phyloP scores from a whole-genome alignment of 768 basidiomycete species.

The Chalciporus chontae region DNA sequence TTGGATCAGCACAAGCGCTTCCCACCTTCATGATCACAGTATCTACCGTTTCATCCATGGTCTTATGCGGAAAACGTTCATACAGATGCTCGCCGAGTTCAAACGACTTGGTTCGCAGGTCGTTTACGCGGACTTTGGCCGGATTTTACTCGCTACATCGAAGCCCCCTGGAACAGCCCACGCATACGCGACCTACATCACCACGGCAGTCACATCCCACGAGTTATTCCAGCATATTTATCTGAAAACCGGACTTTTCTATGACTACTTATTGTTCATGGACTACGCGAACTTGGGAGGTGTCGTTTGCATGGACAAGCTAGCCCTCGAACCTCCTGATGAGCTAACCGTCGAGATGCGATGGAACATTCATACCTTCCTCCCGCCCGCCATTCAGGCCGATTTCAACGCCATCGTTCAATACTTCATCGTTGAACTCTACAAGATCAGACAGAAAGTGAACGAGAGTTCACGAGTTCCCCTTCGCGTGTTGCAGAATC shows the following conservation, averaged over 20 bases:
- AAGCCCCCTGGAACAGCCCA: conserved; percentile 94
- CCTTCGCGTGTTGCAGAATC: conserved; percentile 65
- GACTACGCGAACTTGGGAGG: conserved; percentile 91
- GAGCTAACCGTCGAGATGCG: conserved; percentile 74
- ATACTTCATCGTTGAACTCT: conserved; percentile 83
- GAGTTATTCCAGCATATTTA: conserved; percentile 94
- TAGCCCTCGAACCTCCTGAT: conserved; percentile 63
- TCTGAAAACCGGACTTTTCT: conserved; percentile 82
- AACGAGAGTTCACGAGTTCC: conserved; percentile 64
- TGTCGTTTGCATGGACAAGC: conserved; percentile 78
- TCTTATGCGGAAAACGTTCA: conserved; percentile 97
- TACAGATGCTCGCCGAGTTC: conserved; percentile 95
- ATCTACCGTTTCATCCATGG: conserved; percentile 92
- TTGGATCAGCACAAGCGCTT: conserved; percentile 85
- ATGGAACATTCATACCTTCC: conserved; percentile 91
- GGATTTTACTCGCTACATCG: conserved; percentile 86
- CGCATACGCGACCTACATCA: conserved; percentile 95
- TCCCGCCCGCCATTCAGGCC: conserved; percentile 76
- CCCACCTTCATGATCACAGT: conserved; percentile 88
- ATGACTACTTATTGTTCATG: conserved; percentile 95
- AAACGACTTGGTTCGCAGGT: conserved; percentile 91
- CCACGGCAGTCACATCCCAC: conserved; percentile 88
- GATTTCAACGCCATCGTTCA: conserved; percentile 74
- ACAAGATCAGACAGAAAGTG: conserved; percentile 63
- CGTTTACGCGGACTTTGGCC: conserved; percentile 90